phyloP scores from a whole-genome alignment of 78 protist species.

The Dictyostelium capitatum region DNA sequence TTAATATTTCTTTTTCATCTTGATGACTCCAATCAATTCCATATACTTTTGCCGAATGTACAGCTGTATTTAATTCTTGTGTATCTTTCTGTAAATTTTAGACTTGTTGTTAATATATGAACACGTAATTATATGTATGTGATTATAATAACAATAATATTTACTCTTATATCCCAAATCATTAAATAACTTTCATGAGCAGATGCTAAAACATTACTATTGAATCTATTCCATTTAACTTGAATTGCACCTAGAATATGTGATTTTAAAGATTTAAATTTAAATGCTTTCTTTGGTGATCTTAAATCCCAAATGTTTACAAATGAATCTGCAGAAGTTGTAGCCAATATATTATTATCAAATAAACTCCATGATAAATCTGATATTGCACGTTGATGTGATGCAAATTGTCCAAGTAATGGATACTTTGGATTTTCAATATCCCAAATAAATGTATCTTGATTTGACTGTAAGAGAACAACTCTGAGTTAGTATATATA shows the following conservation, averaged over 20 bases:
- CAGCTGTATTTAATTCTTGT: slow-evolving; percentile 73
- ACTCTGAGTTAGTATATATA: not conserved
- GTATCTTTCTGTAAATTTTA: slow-evolving; percentile 30
- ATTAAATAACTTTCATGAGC: slow-evolving; percentile 80
- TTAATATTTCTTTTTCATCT: slow-evolving; percentile 56
- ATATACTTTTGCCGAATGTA: slow-evolving; percentile 67
- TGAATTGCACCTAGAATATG: slow-evolving; percentile 70
- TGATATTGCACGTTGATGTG: slow-evolving; percentile 60
- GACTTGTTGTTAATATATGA: not conserved
- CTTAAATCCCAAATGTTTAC: slow-evolving; percentile 81
- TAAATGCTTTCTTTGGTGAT: slow-evolving; percentile 69
- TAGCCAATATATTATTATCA: slow-evolving; percentile 71
- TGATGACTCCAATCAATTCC: slow-evolving; percentile 83
- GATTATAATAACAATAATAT: not conserved
- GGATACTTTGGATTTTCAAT: slow-evolving; percentile 56
- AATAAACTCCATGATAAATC: slow-evolving; percentile 83
- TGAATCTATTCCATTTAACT: slow-evolving; percentile 82
- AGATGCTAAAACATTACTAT: slow-evolving; percentile 69
- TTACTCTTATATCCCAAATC: slow-evolving; percentile 84
- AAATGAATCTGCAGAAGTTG: slow-evolving; percentile 73
- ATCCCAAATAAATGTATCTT: slow-evolving; percentile 69
- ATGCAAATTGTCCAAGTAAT: slow-evolving; percentile 44
- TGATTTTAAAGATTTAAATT: slow-evolving; percentile 42
- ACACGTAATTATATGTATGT: too few relatives aligned
- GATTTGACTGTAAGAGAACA: slow-evolving; percentile 40